These are phyloP conservation scores for Salix suchowensis DNA, from an alignment of 345 rosid species.

Conservation along the genomic window DNA sequence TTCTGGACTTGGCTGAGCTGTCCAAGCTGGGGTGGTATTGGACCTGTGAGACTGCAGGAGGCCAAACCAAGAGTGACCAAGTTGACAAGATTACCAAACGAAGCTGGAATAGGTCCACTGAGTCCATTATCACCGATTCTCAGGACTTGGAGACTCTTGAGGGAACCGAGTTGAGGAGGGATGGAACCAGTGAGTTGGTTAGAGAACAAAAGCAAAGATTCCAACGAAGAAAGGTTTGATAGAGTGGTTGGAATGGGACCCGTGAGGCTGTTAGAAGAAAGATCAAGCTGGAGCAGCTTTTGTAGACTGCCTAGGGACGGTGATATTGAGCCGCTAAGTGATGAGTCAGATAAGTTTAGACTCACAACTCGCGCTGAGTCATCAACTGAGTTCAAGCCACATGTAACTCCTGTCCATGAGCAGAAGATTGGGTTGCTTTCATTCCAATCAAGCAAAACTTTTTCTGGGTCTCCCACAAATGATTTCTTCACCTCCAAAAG, in stretches of 20 bases:
- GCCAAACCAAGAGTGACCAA: conserved; percentile 66
- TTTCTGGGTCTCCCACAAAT: conserved; percentile 30
- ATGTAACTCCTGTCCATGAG: conserved; percentile 66
- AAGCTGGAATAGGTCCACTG: conserved; percentile 60
- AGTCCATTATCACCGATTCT: conserved; percentile 85
- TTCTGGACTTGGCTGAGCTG: conserved; percentile 36
- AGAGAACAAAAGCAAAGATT: conserved; percentile 72
- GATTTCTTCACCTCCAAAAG: conserved; percentile 61
- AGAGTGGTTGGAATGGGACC: conserved; percentile 89
- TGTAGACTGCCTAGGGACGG: conserved; percentile 55
- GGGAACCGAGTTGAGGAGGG: conserved; percentile 65
- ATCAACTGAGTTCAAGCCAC: conserved; percentile 32
- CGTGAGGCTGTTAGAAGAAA: conserved; percentile 68
- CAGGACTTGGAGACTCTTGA: conserved; percentile 48
- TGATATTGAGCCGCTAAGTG: conserved; percentile 63
- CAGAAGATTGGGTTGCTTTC: conserved; percentile 46
- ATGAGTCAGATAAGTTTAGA: conserved; percentile 59
- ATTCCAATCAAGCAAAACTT: conserved; percentile 55
- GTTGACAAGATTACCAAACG: conserved; percentile 52
- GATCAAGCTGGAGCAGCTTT: conserved; percentile 87
- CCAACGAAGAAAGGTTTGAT: conserved; percentile 69
- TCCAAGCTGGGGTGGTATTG: conserved; percentile 64
- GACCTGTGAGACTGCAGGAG: conserved; percentile 66
- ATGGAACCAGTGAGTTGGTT: conserved; percentile 82
- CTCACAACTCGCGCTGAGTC: conserved; percentile 39